A percentile compares a stretch with the other conserved stretches of the same genome.
These are phyloP conservation scores for Nitzschia sp. DNA, from an alignment of 108 stramenopile genomes.

Conservation along the genomic window DNA sequence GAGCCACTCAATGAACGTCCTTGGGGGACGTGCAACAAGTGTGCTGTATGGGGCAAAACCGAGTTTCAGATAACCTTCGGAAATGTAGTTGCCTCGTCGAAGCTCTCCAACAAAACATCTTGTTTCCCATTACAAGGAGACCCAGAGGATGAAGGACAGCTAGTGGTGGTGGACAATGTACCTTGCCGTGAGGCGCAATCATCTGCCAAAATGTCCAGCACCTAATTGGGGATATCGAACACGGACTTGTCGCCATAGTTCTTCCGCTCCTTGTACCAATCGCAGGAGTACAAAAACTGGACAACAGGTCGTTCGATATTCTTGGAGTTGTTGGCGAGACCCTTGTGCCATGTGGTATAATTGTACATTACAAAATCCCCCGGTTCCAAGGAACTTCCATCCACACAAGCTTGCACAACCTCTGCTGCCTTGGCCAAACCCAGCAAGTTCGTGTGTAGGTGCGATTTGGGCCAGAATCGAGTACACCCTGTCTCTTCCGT, in stretches of 20 bases:
- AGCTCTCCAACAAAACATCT: no score
- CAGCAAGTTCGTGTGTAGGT: conserved; percentile 37
- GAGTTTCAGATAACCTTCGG: no score
- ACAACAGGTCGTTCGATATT: conserved; percentile 44
- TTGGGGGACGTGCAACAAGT: no score
- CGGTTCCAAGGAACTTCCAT: conserved; percentile 36
- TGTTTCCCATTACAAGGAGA: no score
- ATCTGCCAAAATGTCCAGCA: no score
- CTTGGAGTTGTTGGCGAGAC: conserved; percentile 36
- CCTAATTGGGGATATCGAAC: no score
- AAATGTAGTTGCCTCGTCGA: no score
- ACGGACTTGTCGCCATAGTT: conserved; percentile 51
- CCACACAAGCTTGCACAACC: conserved; percentile 34
- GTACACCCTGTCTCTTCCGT: conserved; percentile 51
- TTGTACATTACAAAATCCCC: conserved; percentile 64
- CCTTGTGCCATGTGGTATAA: conserved; percentile 55
- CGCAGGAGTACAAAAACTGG: conserved; percentile 52
- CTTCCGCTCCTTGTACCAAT: conserved; percentile 52
- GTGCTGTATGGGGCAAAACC: no score
- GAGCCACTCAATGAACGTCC: no score
- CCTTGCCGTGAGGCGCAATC: no score
- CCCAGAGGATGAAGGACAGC: no score
- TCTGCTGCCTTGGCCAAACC: conserved; percentile 58
- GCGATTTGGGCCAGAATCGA: conserved; percentile 60
- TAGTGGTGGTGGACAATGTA: no score